A percentile compares a stretch with the other conserved stretches of the same genome.
These are phyloP conservation scores for Trichoderma gracile DNA, from an alignment of 2,329 filamentous ascomycete genomes.

Conservation along the genomic window DNA sequence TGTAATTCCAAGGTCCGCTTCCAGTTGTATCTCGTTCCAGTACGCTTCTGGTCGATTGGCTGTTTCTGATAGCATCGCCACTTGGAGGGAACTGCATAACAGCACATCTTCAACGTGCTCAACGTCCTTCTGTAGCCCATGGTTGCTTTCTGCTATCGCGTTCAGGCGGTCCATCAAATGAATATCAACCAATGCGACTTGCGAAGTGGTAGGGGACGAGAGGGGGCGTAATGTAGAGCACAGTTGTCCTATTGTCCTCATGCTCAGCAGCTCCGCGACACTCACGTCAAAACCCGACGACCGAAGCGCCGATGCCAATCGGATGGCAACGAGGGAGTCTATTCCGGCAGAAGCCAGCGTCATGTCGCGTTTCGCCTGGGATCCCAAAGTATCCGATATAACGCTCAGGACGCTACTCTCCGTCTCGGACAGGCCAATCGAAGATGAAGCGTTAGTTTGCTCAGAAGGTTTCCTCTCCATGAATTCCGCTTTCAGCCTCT, in stretches of 20 bases:
- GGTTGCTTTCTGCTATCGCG: conserved; percentile 28
- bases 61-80: conserved; percentile 79
- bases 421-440: conserved; percentile 28
- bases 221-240: conserved; percentile 24
- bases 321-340: conserved; percentile 58
- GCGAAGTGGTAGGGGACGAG: neutral
- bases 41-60: conserved; percentile 61
- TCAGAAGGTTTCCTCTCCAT: conserved; percentile 28
- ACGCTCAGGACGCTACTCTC: conserved; percentile 41
- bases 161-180: conserved; percentile 30
- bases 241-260: conserved; percentile 46
- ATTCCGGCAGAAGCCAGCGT: conserved; percentile 58
- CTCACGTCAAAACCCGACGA: conserved; percentile 54
- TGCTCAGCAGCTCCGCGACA: conserved; percentile 63
- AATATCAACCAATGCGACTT: conserved; percentile 10
- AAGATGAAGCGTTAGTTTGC: neutral
- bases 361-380: conserved; percentile 40
- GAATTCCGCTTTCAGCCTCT: conserved; percentile 58
- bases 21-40: conserved; percentile 73
- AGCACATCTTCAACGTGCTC: conserved; percentile 46
- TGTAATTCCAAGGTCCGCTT: conserved; percentile 46
- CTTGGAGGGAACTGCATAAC: conserved; percentile 72
- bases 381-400: conserved; percentile 46
- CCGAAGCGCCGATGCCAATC: conserved; percentile 64
- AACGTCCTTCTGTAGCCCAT: conserved; percentile 27